Conservation (phyloP, 768 basidiomycete species). For the Leccinum ochraceum region DNA sequence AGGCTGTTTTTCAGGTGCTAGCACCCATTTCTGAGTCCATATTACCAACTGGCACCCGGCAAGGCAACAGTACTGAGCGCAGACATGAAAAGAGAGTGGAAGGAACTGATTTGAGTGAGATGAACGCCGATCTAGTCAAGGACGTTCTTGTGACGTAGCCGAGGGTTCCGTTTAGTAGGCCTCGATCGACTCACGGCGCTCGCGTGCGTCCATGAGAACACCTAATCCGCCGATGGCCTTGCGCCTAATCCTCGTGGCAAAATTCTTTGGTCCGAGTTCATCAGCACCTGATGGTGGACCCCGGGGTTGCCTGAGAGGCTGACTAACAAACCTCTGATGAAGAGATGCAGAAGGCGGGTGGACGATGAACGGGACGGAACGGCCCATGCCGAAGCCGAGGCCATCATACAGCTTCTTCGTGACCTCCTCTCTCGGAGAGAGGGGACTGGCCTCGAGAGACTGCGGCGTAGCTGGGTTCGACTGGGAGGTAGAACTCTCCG, state of each 20-base stretch:
- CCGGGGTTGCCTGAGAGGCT: conserved; percentile 81
- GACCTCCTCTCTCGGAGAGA: conserved; percentile 86
- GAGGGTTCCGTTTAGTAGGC: conserved; percentile 49
- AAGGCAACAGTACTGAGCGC: conserved; percentile 14
- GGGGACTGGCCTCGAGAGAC: conserved; percentile 51
- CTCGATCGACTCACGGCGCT: conserved; percentile 74
- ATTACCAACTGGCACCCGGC: conserved; percentile 13
- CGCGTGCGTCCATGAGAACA: conserved; percentile 77
- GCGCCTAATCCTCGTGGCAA: conserved; percentile 81
- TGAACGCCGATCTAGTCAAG: conserved; percentile 11
- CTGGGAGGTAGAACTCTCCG: conserved; percentile 57
- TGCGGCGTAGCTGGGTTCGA: conserved; percentile 80
- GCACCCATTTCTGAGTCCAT: conserved; percentile 26
- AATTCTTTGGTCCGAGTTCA: conserved; percentile 86
- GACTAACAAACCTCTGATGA: conserved; percentile 59
- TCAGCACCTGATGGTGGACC: conserved; percentile 87
- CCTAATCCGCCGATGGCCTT: conserved; percentile 83
- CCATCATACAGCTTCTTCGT: conserved; percentile 88
- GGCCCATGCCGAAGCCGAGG: conserved; percentile 81
- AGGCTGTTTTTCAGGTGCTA: conserved; percentile 24
- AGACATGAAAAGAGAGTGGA: conserved; percentile 24
- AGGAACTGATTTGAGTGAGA: conserved; percentile 20
- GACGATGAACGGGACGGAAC: conserved; percentile 48
- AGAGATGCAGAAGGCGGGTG: conserved; percentile 28
- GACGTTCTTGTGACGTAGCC: conserved; percentile 8